Conservation (phyloP, 176 grass and related monocot species). For the Zizania latifolia region DNA sequence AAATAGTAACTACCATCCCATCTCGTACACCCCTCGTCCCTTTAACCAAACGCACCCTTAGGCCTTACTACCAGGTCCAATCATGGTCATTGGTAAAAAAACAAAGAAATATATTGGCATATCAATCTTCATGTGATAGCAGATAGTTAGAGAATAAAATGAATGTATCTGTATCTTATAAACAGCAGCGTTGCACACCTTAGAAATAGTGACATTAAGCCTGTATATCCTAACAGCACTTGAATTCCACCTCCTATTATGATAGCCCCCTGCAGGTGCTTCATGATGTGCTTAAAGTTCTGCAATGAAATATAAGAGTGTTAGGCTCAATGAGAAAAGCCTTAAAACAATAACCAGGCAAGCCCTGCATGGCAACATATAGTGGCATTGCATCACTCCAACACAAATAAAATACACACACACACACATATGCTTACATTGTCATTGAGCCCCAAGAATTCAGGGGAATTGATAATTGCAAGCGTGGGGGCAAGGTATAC, state of each 20-base stretch:
- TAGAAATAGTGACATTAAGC: conserved; percentile 68
- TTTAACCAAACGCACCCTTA: too few relatives aligned
- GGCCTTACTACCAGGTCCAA: not conserved
- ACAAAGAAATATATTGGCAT: not conserved
- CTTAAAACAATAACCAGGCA: not conserved
- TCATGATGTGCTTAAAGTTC: conserved; percentile 99
- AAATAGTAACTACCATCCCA: too few relatives aligned
- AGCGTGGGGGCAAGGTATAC: conserved; percentile 90
- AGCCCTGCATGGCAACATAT: not conserved
- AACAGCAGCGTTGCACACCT: conserved; percentile 33
- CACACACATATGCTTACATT: conserved; percentile 49
- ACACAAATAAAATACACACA: not conserved
- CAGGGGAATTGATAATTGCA: conserved; percentile 80
- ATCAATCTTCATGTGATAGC: not conserved
- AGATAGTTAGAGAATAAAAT: not conserved
- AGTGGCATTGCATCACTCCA: not conserved
- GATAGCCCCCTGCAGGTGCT: conserved; percentile 92
- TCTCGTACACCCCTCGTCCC: too few relatives aligned
- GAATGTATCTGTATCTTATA: not conserved
- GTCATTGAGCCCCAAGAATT: conserved; percentile 80
- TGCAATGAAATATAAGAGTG: conserved; percentile 33
- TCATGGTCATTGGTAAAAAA: not conserved
- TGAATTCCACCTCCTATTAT: conserved; percentile 83
- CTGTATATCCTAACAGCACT: conserved; percentile 85
- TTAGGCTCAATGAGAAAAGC: not conserved